Evolutionary conservation across 352 stramenopile genomes (phyloP).

Genomic region (Thalassiosira exigua): DNA sequence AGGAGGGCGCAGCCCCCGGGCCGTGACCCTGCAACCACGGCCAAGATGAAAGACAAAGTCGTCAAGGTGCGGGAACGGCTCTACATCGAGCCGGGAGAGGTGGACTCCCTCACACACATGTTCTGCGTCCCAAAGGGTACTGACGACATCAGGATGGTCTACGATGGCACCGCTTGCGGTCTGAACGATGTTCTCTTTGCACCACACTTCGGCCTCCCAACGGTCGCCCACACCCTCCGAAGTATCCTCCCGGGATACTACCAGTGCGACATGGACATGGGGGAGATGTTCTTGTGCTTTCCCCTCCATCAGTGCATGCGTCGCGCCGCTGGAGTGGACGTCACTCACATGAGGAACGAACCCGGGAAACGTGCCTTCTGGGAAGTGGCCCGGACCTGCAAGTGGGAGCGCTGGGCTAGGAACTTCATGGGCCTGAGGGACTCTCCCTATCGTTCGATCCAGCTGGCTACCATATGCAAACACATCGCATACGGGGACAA

Average conservation of each 20-base stretch:
- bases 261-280: conserved; percentile 35
- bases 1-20: background rate
- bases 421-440: conserved; percentile 46
- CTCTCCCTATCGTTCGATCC: conserved; percentile 28
- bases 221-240: conserved; percentile 14
- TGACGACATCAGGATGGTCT: conserved; percentile 54
- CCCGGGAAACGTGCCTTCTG: background rate
- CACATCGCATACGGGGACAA: background rate
- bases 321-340: conserved; percentile 32
- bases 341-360: conserved; percentile 3
- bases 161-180: conserved; percentile 37
- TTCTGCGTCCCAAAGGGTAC: conserved; percentile 43
- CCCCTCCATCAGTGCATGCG: background rate
- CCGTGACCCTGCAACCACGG: background rate
- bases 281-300: conserved; percentile 52
- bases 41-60: background rate
- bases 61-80: background rate
- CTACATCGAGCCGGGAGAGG: conserved; percentile 20
- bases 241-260: conserved; percentile 22
- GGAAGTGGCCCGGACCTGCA: conserved; percentile 4
- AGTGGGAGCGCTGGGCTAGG: conserved; percentile 35
- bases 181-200: conserved; percentile 43
- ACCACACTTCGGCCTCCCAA: conserved; percentile 40
- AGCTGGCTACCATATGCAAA: conserved; percentile 11
- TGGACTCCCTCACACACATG: conserved; percentile 10